phyloP scores from a whole-genome alignment of 176 grass and related monocot species.

The Lolium perenne region DNA sequence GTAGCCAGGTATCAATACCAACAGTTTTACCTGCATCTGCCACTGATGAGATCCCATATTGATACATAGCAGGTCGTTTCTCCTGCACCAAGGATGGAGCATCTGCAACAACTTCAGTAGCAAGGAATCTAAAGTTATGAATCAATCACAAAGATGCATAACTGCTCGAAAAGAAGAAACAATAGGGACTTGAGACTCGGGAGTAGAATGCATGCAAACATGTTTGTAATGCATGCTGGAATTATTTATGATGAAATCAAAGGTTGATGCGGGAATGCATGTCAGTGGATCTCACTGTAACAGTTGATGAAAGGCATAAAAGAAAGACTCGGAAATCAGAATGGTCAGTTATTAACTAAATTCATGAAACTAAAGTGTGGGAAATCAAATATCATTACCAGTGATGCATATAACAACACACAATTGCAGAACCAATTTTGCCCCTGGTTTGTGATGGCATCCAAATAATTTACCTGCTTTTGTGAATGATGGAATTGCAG shows the following conservation, averaged over 20 bases:
- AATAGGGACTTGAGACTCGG: neutral
- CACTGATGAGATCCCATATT: slow-evolving; percentile 8
- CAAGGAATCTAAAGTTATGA: neutral
- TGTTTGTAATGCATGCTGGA: no score
- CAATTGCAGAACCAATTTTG: neutral
- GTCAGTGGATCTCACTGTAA: neutral
- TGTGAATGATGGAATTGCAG: neutral
- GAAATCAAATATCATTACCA: slow-evolving; percentile 17
- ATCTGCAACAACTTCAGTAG: neutral
- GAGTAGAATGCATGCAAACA: no score
- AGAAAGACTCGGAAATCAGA: neutral
- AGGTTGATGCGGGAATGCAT: no score
- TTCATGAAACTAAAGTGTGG: slow-evolving; percentile 1
- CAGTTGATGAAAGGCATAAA: slow-evolving; percentile 14
- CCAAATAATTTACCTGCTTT: slow-evolving; percentile 1
- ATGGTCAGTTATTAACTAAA: neutral
- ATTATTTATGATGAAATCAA: neutral
- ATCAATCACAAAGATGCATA: neutral
- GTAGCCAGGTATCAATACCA: neutral
- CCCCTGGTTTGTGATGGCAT: neutral
- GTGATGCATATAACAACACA: neutral
- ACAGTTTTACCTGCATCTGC: slow-evolving; percentile 7
- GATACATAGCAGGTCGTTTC: neutral
- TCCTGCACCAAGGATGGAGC: neutral
- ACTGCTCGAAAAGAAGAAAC: neutral